phyloP scores from a whole-genome alignment of 257 asterid genomes.

The Cinchona pubescens region DNA sequence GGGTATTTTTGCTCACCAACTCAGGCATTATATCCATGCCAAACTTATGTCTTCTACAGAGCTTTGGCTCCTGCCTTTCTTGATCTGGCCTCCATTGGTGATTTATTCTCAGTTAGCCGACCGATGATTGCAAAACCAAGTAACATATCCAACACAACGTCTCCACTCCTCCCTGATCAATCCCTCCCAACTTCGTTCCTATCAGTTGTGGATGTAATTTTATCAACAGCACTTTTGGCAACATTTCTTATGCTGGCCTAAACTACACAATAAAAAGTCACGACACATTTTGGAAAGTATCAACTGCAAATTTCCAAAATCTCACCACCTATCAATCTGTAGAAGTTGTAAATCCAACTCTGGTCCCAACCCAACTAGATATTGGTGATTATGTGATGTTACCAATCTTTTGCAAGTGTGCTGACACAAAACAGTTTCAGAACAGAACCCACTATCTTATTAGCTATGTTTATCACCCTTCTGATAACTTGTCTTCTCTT shows the following conservation, averaged over 20 bases:
- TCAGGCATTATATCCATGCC: constrained; percentile 50
- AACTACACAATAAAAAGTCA: constrained; percentile 47
- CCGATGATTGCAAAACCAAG: constrained; percentile 61
- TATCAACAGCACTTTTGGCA: constrained; percentile 41
- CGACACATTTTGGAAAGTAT: constrained; percentile 48
- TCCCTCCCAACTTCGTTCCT: constrained; percentile 63
- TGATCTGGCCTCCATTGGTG: constrained; percentile 73
- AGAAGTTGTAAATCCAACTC: constrained; percentile 62
- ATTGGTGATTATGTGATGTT: constrained; percentile 41
- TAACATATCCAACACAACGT: constrained; percentile 47
- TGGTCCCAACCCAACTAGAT: constrained; percentile 28
- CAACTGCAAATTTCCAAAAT: constrained; percentile 38
- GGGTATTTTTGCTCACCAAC: constrained; percentile 62
- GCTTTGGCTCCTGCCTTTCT: constrained; percentile 55
- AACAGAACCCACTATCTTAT: constrained; percentile 43
- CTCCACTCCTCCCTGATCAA: constrained; percentile 52
- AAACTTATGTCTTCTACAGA: constrained; percentile 66
- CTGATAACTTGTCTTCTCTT: constrained; percentile 44
- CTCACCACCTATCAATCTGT: constrained; percentile 77
- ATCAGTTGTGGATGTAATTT: constrained; percentile 67
- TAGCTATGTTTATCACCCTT: constrained; percentile 65
- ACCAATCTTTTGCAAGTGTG: constrained; percentile 87
- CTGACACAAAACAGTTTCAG: constrained; percentile 36
- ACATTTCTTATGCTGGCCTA: constrained; percentile 54
- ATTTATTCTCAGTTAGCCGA: constrained; percentile 79